Base-by-base conservation (phyloP, 805 yeast genomes). In the Wickerhamomyces silvicola region DNA sequence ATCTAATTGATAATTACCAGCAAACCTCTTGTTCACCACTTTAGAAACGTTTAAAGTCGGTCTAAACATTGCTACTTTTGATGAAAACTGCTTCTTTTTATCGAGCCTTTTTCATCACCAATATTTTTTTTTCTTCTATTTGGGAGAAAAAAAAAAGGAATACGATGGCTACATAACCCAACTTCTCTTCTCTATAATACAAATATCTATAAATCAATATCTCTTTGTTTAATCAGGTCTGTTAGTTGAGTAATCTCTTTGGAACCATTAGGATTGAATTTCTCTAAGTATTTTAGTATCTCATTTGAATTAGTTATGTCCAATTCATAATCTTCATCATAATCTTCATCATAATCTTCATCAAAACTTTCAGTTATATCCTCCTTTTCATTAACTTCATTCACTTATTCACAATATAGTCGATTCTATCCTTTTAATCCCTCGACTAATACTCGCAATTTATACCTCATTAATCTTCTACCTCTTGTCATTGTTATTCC, bases 401-500 rank as follows among this genome's bases (percentile, higher is more conserved):
- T 47, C 4, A 8, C 39, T 59, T 43, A 45, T 59, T 18, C 54
- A 62, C 25, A 4, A 60, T 60, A 18, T 54, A 66, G 7, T 58
- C 60, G 38, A 81, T 65, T 35, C 67, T 67, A 10, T 60, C 57
- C 35, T 30, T 56, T 48, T 61, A 64, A 27, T 43, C 56, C 57
- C 56, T 70, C 56, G 12, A 71, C 73, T 28, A 82, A 56, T 38
- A 78, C 71, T 14, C 72, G 71, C 34, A 87, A 58, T 52, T 86
- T 87, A 46, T 81, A 81, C 44, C 85, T 68, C 37, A 86, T 68
- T 13, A 88, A 68, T 30, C 77, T 64, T 45, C 96, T 68, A 3
- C 86, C 59, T 18, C 77, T 75, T 18, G 71, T 68, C 48, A 86
- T 64, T 4, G 78, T 74, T 26, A 74, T 66, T 39, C 97, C 97